Percentiles rank a stretch among this genome's conserved stretches.
Conservation (phyloP, 2,329 filamentous ascomycete species). For the Exophiala oligosperma region DNA sequence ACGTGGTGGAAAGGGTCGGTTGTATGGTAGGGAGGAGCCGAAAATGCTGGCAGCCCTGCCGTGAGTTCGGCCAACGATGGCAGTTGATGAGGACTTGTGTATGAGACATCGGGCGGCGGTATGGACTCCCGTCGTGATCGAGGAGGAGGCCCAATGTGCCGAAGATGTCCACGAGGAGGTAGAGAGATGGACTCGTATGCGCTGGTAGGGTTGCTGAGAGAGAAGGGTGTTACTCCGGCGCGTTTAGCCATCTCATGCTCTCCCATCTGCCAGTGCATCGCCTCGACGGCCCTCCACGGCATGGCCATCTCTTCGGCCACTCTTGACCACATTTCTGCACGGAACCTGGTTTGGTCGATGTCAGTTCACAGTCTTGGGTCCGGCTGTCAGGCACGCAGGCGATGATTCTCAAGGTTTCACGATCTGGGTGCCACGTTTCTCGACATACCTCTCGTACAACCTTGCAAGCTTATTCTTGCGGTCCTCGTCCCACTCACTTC, state of each 20-base stretch:
- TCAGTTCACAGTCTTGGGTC: constrained; percentile 1
- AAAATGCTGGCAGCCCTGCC: constrained; percentile 47
- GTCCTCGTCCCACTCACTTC: constrained; percentile 95
- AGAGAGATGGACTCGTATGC: constrained; percentile 12
- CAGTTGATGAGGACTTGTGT: constrained; percentile 37
- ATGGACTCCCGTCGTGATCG: constrained; percentile 41
- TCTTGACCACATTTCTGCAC: constrained; percentile 96
- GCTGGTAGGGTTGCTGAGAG: constrained; percentile 54
- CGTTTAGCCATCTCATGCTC: constrained; percentile 91
- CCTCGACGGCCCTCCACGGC: constrained; percentile 92
- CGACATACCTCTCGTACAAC: constrained; percentile 84
- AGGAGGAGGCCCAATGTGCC: constrained; percentile 27
- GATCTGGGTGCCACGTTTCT: constrained; percentile 28
- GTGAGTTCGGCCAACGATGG: constrained; percentile 49
- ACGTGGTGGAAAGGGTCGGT: constrained; percentile 25
- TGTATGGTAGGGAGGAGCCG: constrained; percentile 35
- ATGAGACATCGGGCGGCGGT: constrained; percentile 36
- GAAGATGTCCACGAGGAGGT: constrained; percentile 13
- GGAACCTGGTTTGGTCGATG: constrained; percentile 66
- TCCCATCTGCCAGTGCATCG: constrained; percentile 97
- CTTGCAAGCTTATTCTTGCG: constrained; percentile 94
- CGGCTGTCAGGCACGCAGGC: constrained; percentile 8
- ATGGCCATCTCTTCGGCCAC: constrained; percentile 93
- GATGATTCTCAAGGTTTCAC: background rate
- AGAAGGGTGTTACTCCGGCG: constrained; percentile 85